A percentile compares a stretch with the other conserved stretches of the same genome.
Evolutionary conservation across 139 green algal genomes (phyloP).

Genomic region (Closterium sp.): DNA sequence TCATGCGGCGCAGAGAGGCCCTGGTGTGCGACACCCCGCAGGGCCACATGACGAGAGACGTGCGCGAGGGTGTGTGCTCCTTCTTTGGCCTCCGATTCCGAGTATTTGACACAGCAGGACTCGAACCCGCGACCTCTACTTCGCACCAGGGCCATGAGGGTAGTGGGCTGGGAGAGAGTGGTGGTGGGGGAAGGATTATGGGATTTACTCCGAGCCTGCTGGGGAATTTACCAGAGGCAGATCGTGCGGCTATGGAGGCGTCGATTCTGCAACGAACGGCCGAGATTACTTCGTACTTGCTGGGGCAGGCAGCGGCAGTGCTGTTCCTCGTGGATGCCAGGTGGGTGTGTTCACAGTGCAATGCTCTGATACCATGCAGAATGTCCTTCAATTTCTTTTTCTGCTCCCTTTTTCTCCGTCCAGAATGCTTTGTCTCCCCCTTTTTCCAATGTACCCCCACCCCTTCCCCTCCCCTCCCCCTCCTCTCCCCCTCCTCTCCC

Average conservation of each 20-base stretch:
- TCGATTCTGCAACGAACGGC: slow-evolving; percentile 15
- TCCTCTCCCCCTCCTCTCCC: too few species aligned
- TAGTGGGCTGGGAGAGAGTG: background rate
- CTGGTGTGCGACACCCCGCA: slow-evolving; percentile 76
- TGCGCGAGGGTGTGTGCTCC: slow-evolving; percentile 63
- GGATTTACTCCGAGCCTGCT: background rate
- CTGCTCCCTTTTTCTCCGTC: background rate
- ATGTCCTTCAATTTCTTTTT: background rate
- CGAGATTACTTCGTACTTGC: background rate
- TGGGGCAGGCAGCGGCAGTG: background rate
- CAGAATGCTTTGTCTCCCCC: too few species aligned
- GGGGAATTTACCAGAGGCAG: background rate
- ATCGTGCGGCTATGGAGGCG: background rate
- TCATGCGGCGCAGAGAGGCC: background rate
- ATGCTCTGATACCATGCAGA: background rate
- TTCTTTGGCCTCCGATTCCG: slow-evolving; percentile 83
- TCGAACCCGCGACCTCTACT: slow-evolving; percentile 65
- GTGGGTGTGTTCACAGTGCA: background rate
- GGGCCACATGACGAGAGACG: slow-evolving; percentile 90
- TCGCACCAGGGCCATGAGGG: background rate
- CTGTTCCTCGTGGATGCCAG: slow-evolving; percentile 57
- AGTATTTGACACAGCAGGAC: slow-evolving; percentile 83
- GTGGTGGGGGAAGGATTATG: background rate
- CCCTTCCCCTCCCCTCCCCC: too few species aligned
- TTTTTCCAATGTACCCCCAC: too few species aligned